Base-by-base conservation (phyloP, 2,329 filamentous ascomycete species). In the Emergomyces pasteurianus region DNA sequence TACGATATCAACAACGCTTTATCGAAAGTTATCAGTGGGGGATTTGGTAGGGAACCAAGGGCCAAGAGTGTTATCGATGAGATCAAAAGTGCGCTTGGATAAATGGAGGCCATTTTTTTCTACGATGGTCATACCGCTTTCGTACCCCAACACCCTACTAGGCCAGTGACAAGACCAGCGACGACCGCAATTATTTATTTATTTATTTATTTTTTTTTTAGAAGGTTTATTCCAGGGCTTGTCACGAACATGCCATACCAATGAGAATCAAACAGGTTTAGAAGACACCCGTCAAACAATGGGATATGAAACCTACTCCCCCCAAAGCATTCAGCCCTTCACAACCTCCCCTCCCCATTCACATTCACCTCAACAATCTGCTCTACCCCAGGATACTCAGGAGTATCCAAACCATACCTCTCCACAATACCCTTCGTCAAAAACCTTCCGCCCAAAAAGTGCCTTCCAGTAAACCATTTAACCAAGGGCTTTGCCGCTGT, bases 381-480 rank as follows among this genome's bases (percentile, higher is more conserved):
- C 74, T 97, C 92, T 66, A 94, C 77, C 0, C 92, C 94, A 67
- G 87, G 80, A 74, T 96, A 99, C 65, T 83, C 77, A 5, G 92
- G 92, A 59, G 95, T 73, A 67, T 94, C 88, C 63, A 99, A 81
- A 54, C 84, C 84, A 76, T 95, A 99, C 76, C 94, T 96, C 67
- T 87, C 83, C 40, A 90, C 88, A 68, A 96, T 85, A 58, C 81
- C 80, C 59, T 84, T 83, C 23, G 88, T 84, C 69, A 99, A 81
- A 70, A 99, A 99, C 82, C 90, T 80, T 60, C 94, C 94, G 8
- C 94, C 94, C 60, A 99, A 75, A 70, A 97, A 99, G 78, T 99
- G 94, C 54, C 89, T 83, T 0, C 66, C 61, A 0, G 92, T 94
- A 73, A 96, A 99, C 72, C 85, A 84, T 73, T 86, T 88, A 7